Evolutionary conservation across 345 rosid species (phyloP).

Genomic region (Mercurialis annua): DNA sequence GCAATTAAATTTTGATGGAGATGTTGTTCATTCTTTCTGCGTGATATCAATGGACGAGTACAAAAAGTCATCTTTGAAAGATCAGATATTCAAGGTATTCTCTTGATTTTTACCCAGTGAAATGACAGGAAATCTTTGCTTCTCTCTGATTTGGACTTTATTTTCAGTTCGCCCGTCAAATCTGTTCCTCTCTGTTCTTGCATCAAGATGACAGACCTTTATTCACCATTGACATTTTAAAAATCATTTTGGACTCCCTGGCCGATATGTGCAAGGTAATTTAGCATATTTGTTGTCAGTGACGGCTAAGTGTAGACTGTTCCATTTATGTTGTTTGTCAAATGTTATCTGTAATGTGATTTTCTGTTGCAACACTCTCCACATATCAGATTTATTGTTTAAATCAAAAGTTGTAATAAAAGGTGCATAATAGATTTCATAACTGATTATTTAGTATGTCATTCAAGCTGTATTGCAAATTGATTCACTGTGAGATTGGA

Average conservation of each 20-base stretch:
- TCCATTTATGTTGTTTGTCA: not conserved
- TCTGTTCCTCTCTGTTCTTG: conserved; percentile 54
- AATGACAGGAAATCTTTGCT: not conserved
- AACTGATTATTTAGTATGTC: not conserved
- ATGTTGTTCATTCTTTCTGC: conserved; percentile 42
- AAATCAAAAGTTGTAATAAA: not conserved
- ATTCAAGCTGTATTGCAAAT: not conserved
- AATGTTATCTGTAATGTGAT: not conserved
- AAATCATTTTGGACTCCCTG: conserved; percentile 36
- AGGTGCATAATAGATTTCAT: not conserved
- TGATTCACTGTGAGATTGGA: not conserved
- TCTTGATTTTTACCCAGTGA: not conserved
- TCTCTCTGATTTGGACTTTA: conserved; percentile 16
- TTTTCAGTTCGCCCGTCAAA: conserved; percentile 63
- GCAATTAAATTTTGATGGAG: conserved; percentile 41
- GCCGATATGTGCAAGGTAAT: conserved; percentile 58
- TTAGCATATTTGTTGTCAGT: conserved; percentile 2
- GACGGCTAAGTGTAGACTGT: not conserved
- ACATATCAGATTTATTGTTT: not conserved
- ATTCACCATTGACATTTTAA: conserved; percentile 34
- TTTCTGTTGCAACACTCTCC: not conserved
- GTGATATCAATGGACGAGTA: conserved; percentile 44
- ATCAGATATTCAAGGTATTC: conserved; percentile 61
- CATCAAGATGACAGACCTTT: conserved; percentile 35
- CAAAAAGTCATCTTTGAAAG: conserved; percentile 49